phyloP scores from a whole-genome alignment of 345 rosid genomes.

The Citrus reticulata region DNA sequence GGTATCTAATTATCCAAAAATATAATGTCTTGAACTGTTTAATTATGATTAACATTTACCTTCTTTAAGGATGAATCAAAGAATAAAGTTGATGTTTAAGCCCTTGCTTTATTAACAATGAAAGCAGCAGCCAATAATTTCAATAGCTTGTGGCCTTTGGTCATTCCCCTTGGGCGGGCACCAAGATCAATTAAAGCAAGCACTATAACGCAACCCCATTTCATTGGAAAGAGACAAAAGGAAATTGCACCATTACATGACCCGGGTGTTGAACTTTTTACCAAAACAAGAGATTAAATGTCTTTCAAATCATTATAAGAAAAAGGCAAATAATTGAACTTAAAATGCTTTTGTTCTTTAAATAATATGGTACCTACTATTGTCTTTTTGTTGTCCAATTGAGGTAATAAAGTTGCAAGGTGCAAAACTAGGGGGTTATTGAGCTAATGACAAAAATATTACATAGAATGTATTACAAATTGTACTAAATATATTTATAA shows the following conservation, averaged over 20 bases:
- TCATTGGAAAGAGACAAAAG: conserved; percentile 2
- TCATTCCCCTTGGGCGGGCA: conserved; percentile 1
- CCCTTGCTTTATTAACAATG: conserved; percentile 25
- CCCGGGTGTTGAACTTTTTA: background rate
- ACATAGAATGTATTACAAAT: background rate
- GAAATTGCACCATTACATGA: background rate
- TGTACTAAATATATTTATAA: background rate
- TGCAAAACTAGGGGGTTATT: background rate
- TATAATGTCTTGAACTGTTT: background rate
- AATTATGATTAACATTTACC: background rate
- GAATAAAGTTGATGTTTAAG: background rate
- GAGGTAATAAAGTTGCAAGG: background rate
- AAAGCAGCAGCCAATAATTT: conserved; percentile 16
- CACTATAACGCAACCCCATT: background rate
- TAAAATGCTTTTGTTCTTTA: background rate
- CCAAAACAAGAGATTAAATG: background rate
- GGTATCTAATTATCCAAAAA: conserved; percentile 4
- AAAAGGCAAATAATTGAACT: background rate
- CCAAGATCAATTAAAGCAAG: background rate
- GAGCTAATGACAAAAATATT: background rate
- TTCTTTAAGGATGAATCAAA: background rate
- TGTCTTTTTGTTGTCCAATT: background rate
- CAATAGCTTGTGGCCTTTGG: conserved; percentile 3
- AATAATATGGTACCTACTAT: background rate
- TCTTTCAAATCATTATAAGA: background rate